Conservation (phyloP, 1,284 basidiomycete species). For the Mrakiaceae sp. region DNA sequence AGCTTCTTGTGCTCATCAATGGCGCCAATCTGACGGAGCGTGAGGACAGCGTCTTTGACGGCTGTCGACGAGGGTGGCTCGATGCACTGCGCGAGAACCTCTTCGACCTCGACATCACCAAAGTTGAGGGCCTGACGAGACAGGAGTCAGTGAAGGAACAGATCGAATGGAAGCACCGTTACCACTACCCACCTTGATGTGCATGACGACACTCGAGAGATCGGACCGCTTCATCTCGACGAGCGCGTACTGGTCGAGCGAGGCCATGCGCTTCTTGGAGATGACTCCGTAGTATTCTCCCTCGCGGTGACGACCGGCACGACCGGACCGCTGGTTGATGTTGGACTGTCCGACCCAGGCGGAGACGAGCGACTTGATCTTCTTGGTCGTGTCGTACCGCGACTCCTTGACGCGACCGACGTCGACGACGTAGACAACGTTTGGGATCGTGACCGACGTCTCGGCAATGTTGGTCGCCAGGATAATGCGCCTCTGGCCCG, state of each 20-base stretch:
- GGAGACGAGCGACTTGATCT: constrained; percentile 74
- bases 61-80: constrained; percentile 77
- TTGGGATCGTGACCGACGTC: constrained; percentile 90
- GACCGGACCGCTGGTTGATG: constrained; percentile 82
- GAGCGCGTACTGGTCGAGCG: constrained; percentile 68
- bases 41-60: constrained; percentile 68
- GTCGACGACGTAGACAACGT: constrained; percentile 92
- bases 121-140: constrained; percentile 61
- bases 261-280: constrained; percentile 50
- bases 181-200: constrained; percentile 52
- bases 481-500: constrained; percentile 73
- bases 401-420: constrained; percentile 82
- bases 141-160: neutral
- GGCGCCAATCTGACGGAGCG: constrained; percentile 78
- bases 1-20: constrained; percentile 63
- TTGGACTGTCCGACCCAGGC: constrained; percentile 92
- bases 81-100: constrained; percentile 73
- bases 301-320: constrained; percentile 81
- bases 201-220: constrained; percentile 85
- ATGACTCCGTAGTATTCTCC: constrained; percentile 88
- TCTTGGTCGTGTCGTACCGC: constrained; percentile 77
- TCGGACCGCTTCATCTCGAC: constrained; percentile 97
- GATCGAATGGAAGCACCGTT: too few species aligned
- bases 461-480: constrained; percentile 94
- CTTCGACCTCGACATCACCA: constrained; percentile 73